Evolutionary conservation across 257 asterid species (phyloP).

Genomic region (Primulina tabacum): DNA sequence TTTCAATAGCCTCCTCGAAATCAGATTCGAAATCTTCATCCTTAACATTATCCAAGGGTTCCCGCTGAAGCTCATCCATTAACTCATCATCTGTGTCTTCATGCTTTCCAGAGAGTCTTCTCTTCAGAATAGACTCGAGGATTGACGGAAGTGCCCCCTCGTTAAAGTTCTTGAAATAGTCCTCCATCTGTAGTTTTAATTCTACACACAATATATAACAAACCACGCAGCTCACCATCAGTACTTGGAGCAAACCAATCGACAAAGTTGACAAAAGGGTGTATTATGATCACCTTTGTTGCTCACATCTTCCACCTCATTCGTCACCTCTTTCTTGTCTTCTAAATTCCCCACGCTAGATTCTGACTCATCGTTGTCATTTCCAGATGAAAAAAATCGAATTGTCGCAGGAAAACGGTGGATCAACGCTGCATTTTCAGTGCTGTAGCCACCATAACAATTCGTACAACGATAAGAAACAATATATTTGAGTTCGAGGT

Average conservation of each 20-base stretch:
- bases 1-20: conserved; percentile 48
- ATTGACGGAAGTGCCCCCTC: conserved; percentile 66
- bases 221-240: conserved; percentile 12
- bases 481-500: conserved; percentile 19
- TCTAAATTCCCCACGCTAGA: conserved; percentile 24
- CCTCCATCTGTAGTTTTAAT: conserved; percentile 53
- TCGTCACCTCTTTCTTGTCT: conserved; percentile 32
- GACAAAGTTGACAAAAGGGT: not conserved
- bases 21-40: conserved; percentile 66
- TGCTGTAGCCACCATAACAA: not conserved
- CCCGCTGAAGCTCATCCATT: conserved; percentile 43
- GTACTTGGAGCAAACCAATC: not conserved
- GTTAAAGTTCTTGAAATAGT: conserved; percentile 46
- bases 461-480: conserved; percentile 5
- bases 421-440: conserved; percentile 24
- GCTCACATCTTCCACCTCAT: conserved; percentile 46
- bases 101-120: conserved; percentile 53
- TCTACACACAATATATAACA: conserved; percentile 41
- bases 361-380: conserved; percentile 34
- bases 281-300: conserved; percentile 47
- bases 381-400: conserved; percentile 55
- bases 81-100: conserved; percentile 72
- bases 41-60: conserved; percentile 53
- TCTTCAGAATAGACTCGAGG: conserved; percentile 48
- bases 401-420: conserved; percentile 28